Base-by-base conservation (phyloP, 1,284 basidiomycete genomes). In the Apiotrichum sp. region DNA sequence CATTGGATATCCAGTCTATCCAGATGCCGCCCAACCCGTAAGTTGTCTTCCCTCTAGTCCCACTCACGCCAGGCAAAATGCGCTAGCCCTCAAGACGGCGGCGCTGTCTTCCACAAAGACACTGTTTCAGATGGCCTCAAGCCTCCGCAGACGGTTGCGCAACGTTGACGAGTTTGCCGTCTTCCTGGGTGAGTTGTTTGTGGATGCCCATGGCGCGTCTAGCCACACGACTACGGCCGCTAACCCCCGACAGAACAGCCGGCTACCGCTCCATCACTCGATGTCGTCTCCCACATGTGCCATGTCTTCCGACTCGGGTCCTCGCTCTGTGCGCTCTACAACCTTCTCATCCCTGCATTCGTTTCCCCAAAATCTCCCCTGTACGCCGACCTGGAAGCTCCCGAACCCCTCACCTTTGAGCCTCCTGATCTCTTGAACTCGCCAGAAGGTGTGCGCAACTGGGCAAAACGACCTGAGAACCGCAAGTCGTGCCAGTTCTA, bases 321-420 rank as follows among this genome's bases (percentile, higher is more conserved):
- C 38, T 88, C 93, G 39, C 86, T 98, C 61, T 95, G 92, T 79
- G 93, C 87, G 78, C 86, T 98, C 66, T 95, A 89, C 81, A 96
- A 98, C 78, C 84, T 87, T 69, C 85, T 95, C 56, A 87, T 88
- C 33, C 79, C 82, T 56, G 73, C 81, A 9, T 82, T 77, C 55
- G 55, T 83, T 56, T 80, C 81, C 60, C 81, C 83, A 45, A 61
- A 68, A 14, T 71, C 78, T 56, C 76, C 80, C 53, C 73, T 82
- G 7, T 82, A 67, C 47, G 65, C 83, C 56, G 80, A 81, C 58
- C 80, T 83, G 42, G 72, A 76, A 14, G 61, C 62, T 6, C 72
- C 73, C 0, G 41, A 62, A 29, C 62, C 60, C 1, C 69, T 77
- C 50, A 59, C 62, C 14, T 72, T 70, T 59, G 73, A 73, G 32